Evolutionary conservation across 75 land plant species (phyloP), one percentile per base, ranked within the genome.

Genomic region (Pseudotsuga menziesii): DNA sequence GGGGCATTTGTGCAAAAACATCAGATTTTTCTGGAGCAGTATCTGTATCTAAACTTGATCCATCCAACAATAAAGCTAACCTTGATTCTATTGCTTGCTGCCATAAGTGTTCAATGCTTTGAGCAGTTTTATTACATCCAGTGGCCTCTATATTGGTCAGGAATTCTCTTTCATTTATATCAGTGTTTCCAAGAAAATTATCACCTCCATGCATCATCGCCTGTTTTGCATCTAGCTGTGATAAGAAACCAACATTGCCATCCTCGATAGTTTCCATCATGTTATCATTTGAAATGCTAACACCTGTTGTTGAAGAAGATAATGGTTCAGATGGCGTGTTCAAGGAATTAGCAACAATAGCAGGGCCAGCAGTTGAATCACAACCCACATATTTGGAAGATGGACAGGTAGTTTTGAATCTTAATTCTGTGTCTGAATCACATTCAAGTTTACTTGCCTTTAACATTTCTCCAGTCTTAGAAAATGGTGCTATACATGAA

Each of bases 61-160:
- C 72, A 69, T 69, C 72, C 25, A 69, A 69, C 72, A 69, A 41
- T 69, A 69, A 41, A 9, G 48, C 54, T n/a, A 69, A 2, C 54
- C 71, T 67, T 17, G 71, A 67, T 4, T 67, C 71, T 4, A 67
- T 19, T 67, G 71, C 39, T 67, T 67, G 44, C 44, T 32, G 71
- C 71, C 71, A 67, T 67, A 67, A 67, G 71, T 2, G 6, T 39
- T 67, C 71, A 67, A 67, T 36, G 71, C 7, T 5, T 36, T 1
- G 22, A 19, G 26, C 25, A 35, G 39, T 36, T 32, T 32, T n/a
- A 19, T 41, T 67, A 48, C n/a, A 67, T 67, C 22, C 71, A 67
- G 36, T 36, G 2, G 0, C 71, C 19, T 67, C 71, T 67, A 17
- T 36, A 35, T 14, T 19, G 1, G 44, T 5, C 71, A 67, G 71